Evolutionary conservation across 2,329 filamentous ascomycete genomes (phyloP), one percentile per base, ranked within the genome.

Genomic region (Botrytis deweyae): DNA sequence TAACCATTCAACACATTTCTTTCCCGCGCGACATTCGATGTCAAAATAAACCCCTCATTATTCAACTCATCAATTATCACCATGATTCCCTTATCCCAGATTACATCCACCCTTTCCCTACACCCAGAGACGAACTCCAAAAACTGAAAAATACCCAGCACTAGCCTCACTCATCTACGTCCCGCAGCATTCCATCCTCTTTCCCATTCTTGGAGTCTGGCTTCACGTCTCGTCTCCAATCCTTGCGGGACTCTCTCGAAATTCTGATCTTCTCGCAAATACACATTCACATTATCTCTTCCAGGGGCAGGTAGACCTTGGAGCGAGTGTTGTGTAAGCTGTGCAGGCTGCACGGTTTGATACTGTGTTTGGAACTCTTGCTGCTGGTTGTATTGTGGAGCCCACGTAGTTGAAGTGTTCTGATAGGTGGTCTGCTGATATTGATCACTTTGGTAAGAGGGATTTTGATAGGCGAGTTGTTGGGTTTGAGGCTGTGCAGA

Each of bases 171-270:
- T 36, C n/a, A 68, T 68, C 65, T 68, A 5, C 49, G 38, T 3
- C 33, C 63, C 7, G 72, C 67, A 9, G 36, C 55, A 7, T 74
- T 52, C 77, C 76, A 77, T 8, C 55, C 44, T 42, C 33, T 64
- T 4, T 78, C 72, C 77, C 77, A 78, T 7, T 58, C 63, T 25
- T 29, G 58, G 46, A 77, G 8, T 46, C 72, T 40, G 18, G 46
- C 18, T 8, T 66, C 52, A 2, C 71, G 63, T 44, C 40, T 22
- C 9, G 69, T 73, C 2, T 38, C 22, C 10, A 72, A n/a, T 6
- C 72, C 72, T 59, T 76, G 70, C 3, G 69, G 33, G 4, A 72
- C 25, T 36, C 61, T 76, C 69, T 76, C 77, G 36, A 75, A 75
- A 38, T 75, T 62, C 22, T 76, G 66, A 18, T 65, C 49, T 8